Conservation (phyloP, 371 early-diverging fungal genomes). For the Apophysomyces variabilis region DNA sequence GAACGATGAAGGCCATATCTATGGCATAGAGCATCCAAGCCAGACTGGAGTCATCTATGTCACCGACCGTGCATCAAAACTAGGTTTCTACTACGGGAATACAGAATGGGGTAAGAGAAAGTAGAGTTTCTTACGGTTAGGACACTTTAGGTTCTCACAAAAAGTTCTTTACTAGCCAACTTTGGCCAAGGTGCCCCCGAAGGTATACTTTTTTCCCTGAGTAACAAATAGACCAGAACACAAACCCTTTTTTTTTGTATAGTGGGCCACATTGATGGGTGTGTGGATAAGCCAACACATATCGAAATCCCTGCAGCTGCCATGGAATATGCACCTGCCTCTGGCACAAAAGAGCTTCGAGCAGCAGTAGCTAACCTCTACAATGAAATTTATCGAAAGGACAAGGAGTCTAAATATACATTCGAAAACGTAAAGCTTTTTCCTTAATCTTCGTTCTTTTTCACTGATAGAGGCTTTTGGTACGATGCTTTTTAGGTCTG, state of each 20-base stretch:
- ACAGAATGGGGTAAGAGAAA: slow-evolving; percentile 37
- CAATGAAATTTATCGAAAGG: slow-evolving; percentile 50
- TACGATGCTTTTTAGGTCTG: slow-evolving; percentile 32
- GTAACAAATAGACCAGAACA: not conserved
- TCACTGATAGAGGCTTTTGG: too few relatives aligned
- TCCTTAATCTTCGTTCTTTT: not conserved
- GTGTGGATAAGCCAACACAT: slow-evolving; percentile 36
- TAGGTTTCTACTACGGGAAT: slow-evolving; percentile 48
- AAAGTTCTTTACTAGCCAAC: slow-evolving; percentile 31
- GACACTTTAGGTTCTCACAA: slow-evolving; percentile 6
- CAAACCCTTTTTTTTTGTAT: not conserved
- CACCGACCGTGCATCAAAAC: slow-evolving; percentile 51
- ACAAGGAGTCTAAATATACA: slow-evolving; percentile 48
- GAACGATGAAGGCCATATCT: slow-evolving; percentile 18
- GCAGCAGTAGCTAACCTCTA: slow-evolving; percentile 52
- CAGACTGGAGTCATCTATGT: slow-evolving; percentile 58
- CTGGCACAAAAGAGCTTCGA: slow-evolving; percentile 49
- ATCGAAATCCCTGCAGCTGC: slow-evolving; percentile 27
- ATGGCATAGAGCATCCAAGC: slow-evolving; percentile 48
- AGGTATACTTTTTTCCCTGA: slow-evolving; percentile 30
- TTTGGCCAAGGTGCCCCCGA: slow-evolving; percentile 65
- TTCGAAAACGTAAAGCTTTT: slow-evolving; percentile 41
- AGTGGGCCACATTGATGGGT: slow-evolving; percentile 51
- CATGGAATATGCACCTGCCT: slow-evolving; percentile 49
- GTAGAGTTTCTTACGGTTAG: not conserved